Base-by-base conservation (phyloP, 2,329 filamentous ascomycete genomes). In the Westerdykella aurantiaca region DNA sequence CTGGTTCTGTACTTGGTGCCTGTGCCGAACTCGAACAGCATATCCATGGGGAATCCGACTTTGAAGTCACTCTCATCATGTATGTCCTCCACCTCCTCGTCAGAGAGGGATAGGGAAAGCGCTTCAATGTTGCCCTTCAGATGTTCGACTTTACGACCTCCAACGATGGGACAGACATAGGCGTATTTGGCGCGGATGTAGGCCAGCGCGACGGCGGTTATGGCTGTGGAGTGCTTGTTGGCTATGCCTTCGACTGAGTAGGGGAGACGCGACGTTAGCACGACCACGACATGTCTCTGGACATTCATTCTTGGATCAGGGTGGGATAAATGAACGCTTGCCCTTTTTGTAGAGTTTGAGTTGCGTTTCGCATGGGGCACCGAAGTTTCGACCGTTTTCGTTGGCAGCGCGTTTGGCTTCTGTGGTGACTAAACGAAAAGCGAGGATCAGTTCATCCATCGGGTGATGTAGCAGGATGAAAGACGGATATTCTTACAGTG, bases 121-220 rank as follows among this genome's bases (percentile, higher is more conserved):
- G 81, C 80, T 57, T 83, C 76, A 49, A 88, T 82, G 55, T 86
- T 88, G 46, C 73, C 75, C 57, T 81, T 77, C 38, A 88, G 68
- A 57, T 88, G 83, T 38, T 83, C 79, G 12, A 85, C 62, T 53
- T 80, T 86, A 12, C 83, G 74, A 1, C 82, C 81, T 12, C 84
- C 83, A 9, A 87, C 72, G 34, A 88, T 79, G 1, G 85, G 85
- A 57, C 85, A 86, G 16, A 87, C 80, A 55, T 85, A 78, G 0
- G 82, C 77, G 0, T 80, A 70, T 69, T 88, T 87, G 49, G 78
- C 73, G 73, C 85, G 76, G 14, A 88, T 79, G 58, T 88, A 88
- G 2, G 84, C 83, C 31, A 88, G 65, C 11, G 84, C 83, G 31
- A 85, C 67, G 37, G 74, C 73, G 6, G 77, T 78, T 38, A 86